phyloP scores from a whole-genome alignment of 345 rosid genomes.

The Geranium brycei region DNA sequence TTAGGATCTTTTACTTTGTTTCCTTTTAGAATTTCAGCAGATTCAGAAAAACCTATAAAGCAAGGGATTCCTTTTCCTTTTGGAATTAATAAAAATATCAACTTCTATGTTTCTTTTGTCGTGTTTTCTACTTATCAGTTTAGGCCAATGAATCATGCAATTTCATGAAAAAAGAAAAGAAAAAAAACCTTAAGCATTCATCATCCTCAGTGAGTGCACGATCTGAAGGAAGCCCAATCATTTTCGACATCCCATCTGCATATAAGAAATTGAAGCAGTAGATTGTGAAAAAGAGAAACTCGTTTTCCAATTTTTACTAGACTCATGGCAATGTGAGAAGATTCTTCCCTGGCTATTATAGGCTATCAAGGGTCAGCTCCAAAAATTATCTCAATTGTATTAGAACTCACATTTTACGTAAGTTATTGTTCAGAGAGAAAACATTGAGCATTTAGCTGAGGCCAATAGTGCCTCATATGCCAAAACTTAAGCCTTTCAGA shows the following conservation, averaged over 20 bases:
- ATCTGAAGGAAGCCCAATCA: conserved; percentile 92
- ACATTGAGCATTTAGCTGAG: background rate
- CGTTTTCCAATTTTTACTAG: background rate
- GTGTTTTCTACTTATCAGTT: no score
- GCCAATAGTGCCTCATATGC: background rate
- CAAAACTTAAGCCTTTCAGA: no score
- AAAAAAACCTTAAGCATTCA: conserved; percentile 65
- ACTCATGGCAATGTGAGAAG: background rate
- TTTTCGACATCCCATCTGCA: conserved; percentile 62
- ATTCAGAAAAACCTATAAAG: no score
- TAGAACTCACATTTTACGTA: background rate
- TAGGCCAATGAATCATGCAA: background rate
- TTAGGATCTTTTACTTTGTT: no score
- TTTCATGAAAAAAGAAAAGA: conserved; percentile 14
- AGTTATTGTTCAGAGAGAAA: background rate
- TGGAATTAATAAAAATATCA: no score
- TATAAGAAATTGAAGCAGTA: background rate
- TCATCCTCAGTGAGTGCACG: conserved; percentile 66
- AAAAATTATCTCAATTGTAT: background rate
- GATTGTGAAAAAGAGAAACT: background rate
- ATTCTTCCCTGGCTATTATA: background rate
- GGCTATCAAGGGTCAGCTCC: background rate
- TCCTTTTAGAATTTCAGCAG: no score
- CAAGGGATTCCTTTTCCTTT: no score
- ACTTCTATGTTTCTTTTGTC: no score